phyloP scores from a whole-genome alignment of 2,329 filamentous ascomycete genomes.

The Verticillium dahliae region DNA sequence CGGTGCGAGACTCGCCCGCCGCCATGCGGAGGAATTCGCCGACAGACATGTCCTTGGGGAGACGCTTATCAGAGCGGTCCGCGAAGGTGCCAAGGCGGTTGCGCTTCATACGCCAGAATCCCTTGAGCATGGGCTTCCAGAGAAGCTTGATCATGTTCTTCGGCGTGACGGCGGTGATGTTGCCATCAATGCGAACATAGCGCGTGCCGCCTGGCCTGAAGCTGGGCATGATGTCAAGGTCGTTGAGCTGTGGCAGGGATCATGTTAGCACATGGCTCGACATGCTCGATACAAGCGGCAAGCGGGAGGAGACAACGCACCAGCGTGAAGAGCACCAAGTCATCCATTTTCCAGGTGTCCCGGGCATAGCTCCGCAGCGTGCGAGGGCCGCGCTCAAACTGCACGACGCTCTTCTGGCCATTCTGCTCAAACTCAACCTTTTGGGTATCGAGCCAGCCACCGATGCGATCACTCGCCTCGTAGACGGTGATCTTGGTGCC shows the following conservation, averaged over 20 bases:
- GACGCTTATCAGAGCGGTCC: neutral
- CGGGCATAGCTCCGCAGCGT: slow-evolving; percentile 54
- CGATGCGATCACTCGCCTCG: slow-evolving; percentile 62
- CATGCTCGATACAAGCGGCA: slow-evolving; percentile 10
- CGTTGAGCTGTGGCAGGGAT: neutral
- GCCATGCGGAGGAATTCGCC: slow-evolving; percentile 56
- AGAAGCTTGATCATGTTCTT: slow-evolving; percentile 23
- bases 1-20: slow-evolving; percentile 43
- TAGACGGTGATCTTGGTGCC: slow-evolving; percentile 71
- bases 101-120: neutral
- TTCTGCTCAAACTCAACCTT: slow-evolving; percentile 48
- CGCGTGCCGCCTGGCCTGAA: slow-evolving; percentile 45
- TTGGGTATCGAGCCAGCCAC: slow-evolving; percentile 78
- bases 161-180: slow-evolving; percentile 24
- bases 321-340: slow-evolving; percentile 63
- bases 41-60: slow-evolving; percentile 62
- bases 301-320: slow-evolving; percentile 38
- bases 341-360: slow-evolving; percentile 42
- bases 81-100: neutral
- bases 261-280: neutral
- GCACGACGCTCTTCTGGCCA: slow-evolving; percentile 49
- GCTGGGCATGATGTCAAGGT: slow-evolving; percentile 42
- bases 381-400: slow-evolving; percentile 81
- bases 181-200: slow-evolving; percentile 85
- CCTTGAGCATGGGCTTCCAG: slow-evolving; percentile 1